Evolutionary conservation across 2,329 filamentous ascomycete species (phyloP).

Genomic region (Trichoderma semiorbis): DNA sequence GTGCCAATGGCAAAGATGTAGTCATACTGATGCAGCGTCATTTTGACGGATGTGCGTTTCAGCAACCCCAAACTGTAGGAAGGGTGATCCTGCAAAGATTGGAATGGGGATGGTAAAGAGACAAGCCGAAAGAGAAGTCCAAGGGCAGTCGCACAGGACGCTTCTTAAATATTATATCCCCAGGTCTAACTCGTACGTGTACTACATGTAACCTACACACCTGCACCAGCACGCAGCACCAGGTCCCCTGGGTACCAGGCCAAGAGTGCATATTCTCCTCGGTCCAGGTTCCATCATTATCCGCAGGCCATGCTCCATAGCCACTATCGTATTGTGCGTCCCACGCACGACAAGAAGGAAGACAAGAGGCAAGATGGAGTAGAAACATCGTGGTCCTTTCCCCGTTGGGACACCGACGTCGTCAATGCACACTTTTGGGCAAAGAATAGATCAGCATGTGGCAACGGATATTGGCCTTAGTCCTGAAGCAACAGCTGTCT

Average conservation of each 20-base stretch:
- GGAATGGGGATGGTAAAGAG: not conserved
- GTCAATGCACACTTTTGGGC: not conserved
- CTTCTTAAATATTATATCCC: not conserved
- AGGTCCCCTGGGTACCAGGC: not conserved
- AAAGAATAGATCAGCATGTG: not conserved
- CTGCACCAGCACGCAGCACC: not conserved
- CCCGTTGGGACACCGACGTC: conserved; percentile 12
- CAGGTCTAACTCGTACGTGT: not conserved
- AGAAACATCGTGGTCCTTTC: not conserved
- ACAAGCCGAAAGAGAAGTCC: not conserved
- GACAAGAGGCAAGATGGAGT: not conserved
- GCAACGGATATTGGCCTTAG: not conserved
- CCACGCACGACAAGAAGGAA: not conserved
- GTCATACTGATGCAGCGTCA: conserved; percentile 60
- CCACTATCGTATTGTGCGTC: not conserved
- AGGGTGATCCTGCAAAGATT: not conserved
- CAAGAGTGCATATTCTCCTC: not conserved
- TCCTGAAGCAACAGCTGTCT: not conserved
- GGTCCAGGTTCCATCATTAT: not conserved
- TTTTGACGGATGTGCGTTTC: conserved; percentile 34
- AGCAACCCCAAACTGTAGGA: not conserved
- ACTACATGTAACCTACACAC: not conserved
- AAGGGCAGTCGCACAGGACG: not conserved
- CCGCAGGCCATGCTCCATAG: not conserved
- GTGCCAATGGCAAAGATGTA: conserved; percentile 76